A percentile compares a stretch with the other conserved stretches of the same genome.
phyloP scores from a whole-genome alignment of 306 rosid genomes.

The Phaseolus lunatus region DNA sequence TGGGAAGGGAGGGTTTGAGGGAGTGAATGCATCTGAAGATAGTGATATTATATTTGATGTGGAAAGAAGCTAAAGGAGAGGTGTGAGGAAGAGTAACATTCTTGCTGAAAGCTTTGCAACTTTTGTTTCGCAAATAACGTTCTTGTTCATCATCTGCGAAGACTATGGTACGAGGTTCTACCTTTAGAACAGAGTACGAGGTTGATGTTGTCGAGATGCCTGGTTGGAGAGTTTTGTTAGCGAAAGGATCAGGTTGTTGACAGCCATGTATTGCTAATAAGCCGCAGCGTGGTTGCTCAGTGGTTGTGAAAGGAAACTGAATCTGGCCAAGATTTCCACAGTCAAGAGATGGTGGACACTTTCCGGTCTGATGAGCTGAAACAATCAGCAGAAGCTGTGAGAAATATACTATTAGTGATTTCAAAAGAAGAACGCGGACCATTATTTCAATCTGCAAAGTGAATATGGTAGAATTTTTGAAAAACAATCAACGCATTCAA shows the following conservation, averaged over 20 bases:
- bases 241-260: neutral
- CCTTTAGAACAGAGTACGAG: neutral
- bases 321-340: constrained; percentile 26
- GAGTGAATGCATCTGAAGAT: constrained; percentile 45
- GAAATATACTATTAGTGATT: constrained; percentile 2
- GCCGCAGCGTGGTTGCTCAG: constrained; percentile 42
- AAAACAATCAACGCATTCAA: neutral
- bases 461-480: too few relatives aligned
- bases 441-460: neutral
- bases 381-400: neutral
- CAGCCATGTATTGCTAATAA: constrained; percentile 19
- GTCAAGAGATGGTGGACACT: constrained; percentile 30
- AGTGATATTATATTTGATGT: neutral
- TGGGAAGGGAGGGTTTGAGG: neutral
- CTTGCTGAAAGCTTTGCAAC: constrained; percentile 31
- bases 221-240: constrained; percentile 19
- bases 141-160: neutral
- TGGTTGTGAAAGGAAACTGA: constrained; percentile 45
- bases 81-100: constrained; percentile 30
- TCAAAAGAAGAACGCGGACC: neutral
- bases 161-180: neutral
- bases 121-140: neutral
- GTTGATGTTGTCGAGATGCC: neutral
- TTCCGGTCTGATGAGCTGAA: constrained; percentile 23
- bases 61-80: constrained; percentile 32